Conservation (phyloP, 306 rosid species). For the Trifolium subterraneum region DNA sequence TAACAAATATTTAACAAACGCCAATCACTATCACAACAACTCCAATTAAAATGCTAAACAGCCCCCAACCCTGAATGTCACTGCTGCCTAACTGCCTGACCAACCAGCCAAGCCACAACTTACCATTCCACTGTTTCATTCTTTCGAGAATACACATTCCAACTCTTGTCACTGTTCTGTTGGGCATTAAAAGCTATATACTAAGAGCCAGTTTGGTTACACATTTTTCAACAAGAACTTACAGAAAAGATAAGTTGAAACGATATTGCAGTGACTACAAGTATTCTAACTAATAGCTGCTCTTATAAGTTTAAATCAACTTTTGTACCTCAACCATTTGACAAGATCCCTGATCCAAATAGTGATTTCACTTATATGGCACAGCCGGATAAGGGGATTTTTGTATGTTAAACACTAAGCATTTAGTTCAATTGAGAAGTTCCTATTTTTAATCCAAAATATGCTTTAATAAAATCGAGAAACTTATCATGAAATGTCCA, state of each 20-base stretch:
- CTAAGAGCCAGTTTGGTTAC: neutral
- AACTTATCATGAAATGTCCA: neutral
- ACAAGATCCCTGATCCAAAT: neutral
- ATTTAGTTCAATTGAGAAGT: neutral
- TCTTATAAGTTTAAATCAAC: conserved; percentile 6
- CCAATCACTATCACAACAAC: neutral
- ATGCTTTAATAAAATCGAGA: neutral
- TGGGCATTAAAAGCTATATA: neutral
- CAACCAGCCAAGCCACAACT: neutral
- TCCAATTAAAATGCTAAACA: neutral
- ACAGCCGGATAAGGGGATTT: neutral
- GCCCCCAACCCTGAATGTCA: neutral
- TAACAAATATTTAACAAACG: neutral
- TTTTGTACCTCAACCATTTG: neutral
- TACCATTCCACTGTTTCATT: neutral
- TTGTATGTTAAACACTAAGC: neutral
- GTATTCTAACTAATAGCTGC: conserved; percentile 13
- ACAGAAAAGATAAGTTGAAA: neutral
- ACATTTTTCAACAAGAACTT: conserved; percentile 6
- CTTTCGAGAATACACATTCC: neutral
- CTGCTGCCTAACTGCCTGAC: conserved; percentile 18
- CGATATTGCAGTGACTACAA: neutral
- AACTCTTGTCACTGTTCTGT: neutral
- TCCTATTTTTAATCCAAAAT: neutral
- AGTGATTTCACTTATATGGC: neutral